Base-by-base conservation (phyloP, 2,329 filamentous ascomycete species). In the Neospermospora avenae region DNA sequence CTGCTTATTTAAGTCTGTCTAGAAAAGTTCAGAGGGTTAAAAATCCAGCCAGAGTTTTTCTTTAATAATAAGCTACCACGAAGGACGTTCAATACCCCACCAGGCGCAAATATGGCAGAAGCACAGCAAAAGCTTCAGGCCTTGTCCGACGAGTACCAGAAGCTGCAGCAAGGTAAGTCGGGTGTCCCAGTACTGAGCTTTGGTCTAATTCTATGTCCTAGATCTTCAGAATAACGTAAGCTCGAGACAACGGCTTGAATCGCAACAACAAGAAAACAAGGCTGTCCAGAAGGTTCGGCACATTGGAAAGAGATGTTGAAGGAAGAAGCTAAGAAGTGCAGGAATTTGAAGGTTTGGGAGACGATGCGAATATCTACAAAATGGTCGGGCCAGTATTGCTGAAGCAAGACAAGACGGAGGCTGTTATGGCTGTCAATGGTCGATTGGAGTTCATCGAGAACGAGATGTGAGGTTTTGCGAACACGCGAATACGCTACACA, bases 331-430 rank as follows among this genome's bases (percentile, higher is more conserved):
- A 66, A 70, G 57, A 63, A 7, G 28, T 16, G 16, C 65, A 95
- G 87, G 93, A 98, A 75, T 98, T 98, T 74, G 81, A 85, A 42
- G 81, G 83, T 57, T 81, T 98, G 61, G 84, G 87, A 69, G 88
- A 93, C 39, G 89, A 88, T 68, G 89, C 96, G 71, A 91, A 86
- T 65, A 96, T 99, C 75, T 99, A 96, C 84, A 99, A 98, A 77
- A 85, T 97, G 44, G 86, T 96, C 49, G 95, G 95, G 0, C 95
- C 95, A 0, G 90, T 98, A 6, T 78, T 99, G 39, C 76, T 99
- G 71, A 97, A 98, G 81, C 95, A 99, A 76, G 95, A 98, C 60
- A 93, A 90, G 75, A 78, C 85, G 1, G 95, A 99, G 74, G 95
- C 95, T 0, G 86, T 92, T 66, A 89, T 90, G 80, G 93, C 92